Evolutionary conservation across 2,329 filamentous ascomycete genomes (phyloP).

Genomic region (Pseudogymnoascus sp.): DNA sequence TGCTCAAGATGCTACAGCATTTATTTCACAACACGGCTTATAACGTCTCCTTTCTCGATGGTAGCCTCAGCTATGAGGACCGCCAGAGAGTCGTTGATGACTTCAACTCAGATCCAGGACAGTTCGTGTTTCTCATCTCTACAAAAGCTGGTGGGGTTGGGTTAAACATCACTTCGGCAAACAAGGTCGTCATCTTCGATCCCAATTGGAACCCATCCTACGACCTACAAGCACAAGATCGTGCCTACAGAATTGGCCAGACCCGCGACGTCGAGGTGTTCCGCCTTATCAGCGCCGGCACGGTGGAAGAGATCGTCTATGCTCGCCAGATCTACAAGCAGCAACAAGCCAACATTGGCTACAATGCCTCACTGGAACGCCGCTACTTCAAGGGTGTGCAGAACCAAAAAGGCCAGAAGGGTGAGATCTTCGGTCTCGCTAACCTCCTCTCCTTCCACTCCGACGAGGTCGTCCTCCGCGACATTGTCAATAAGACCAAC

Average conservation of each 20-base stretch:
- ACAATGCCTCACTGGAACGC: conserved; percentile 84
- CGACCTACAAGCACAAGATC: conserved; percentile 91
- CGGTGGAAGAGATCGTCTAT: conserved; percentile 95
- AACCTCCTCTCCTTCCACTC: conserved; percentile 83
- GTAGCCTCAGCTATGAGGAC: conserved; percentile 75
- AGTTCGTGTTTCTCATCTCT: conserved; percentile 94
- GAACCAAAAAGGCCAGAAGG: conserved; percentile 72
- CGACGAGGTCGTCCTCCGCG: conserved; percentile 74
- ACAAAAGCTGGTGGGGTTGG: conserved; percentile 91
- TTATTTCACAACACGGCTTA: conserved; percentile 86
- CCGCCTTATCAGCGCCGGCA: conserved; percentile 81
- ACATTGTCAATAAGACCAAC: conserved; percentile 98
- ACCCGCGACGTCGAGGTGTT: conserved; percentile 91
- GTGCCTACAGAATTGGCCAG: conserved; percentile 93
- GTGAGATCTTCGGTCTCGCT: conserved; percentile 84
- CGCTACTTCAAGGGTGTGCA: conserved; percentile 95
- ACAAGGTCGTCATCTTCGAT: conserved; percentile 95
- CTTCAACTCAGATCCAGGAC: conserved; percentile 80
- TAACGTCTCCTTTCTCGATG: conserved; percentile 86
- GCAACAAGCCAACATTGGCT: conserved; percentile 96
- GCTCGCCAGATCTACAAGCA: conserved; percentile 98
- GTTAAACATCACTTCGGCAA: conserved; percentile 92
- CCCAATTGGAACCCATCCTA: conserved; percentile 97
- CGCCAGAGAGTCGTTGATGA: conserved; percentile 76
- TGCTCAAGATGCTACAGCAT: conserved; percentile 76